Conservation (phyloP, 2,329 filamentous ascomycete genomes). For the Neonectria coccinea region DNA sequence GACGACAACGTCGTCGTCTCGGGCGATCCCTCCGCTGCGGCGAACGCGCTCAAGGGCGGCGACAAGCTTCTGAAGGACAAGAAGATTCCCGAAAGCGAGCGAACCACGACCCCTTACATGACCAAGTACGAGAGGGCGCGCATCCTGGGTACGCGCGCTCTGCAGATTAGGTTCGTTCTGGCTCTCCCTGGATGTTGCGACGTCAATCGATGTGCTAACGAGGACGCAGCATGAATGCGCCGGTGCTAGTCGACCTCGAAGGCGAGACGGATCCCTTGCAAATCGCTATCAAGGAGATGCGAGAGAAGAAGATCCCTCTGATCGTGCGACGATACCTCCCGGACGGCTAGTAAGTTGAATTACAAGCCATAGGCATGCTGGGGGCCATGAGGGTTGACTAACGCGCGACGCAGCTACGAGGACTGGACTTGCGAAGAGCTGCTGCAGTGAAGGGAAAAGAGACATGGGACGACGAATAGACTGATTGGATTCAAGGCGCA, state of each 20-base stretch:
- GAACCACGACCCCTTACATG: constrained; percentile 97
- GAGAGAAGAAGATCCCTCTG: constrained; percentile 98
- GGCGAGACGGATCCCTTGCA: constrained; percentile 97
- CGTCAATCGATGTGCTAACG: constrained; percentile 24
- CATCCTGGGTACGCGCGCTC: constrained; percentile 89
- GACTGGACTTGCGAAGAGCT: constrained; percentile 99
- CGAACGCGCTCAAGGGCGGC: constrained; percentile 64
- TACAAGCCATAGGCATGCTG: not conserved
- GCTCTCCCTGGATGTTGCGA: constrained; percentile 3
- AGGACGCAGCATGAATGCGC: constrained; percentile 86
- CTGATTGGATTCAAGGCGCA: constrained; percentile 40
- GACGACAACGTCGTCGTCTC: constrained; percentile 71
- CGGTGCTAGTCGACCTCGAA: constrained; percentile 94
- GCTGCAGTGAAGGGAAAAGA: constrained; percentile 64
- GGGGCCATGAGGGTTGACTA: constrained; percentile 14
- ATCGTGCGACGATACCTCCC: constrained; percentile 96
- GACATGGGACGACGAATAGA: constrained; percentile 28
- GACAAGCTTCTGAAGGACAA: constrained; percentile 77
- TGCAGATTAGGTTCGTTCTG: constrained; percentile 87
- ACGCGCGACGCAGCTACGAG: constrained; percentile 78
- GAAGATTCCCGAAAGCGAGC: constrained; percentile 89
- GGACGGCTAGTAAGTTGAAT: constrained; percentile 84
- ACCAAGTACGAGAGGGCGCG: constrained; percentile 98
- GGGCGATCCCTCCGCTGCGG: constrained; percentile 71
- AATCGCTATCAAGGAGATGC: constrained; percentile 96